phyloP scores from a whole-genome alignment of 805 yeast species.

The Ogataea kodamae region DNA sequence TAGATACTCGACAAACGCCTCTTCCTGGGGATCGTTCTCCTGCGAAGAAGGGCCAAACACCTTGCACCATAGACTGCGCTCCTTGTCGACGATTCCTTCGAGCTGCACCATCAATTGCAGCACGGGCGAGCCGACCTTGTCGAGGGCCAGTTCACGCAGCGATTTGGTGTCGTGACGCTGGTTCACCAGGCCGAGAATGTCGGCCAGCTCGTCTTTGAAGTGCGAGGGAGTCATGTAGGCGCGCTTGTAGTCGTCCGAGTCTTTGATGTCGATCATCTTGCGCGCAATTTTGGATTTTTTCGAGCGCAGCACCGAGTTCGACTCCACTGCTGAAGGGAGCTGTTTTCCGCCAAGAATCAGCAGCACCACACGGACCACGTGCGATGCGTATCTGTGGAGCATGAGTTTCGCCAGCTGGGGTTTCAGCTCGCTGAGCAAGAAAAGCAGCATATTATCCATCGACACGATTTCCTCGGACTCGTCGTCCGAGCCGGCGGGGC shows the following conservation, averaged over 20 bases:
- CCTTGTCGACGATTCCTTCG: conserved; percentile 77
- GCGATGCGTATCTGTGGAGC: conserved; percentile 81
- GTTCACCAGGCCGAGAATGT: conserved; percentile 42
- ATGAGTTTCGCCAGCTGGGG: conserved; percentile 60
- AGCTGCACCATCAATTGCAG: conserved; percentile 72
- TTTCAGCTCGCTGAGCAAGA: conserved; percentile 63
- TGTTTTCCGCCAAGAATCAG: conserved; percentile 74
- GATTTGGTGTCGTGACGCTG: conserved; percentile 39
- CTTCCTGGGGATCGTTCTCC: conserved; percentile 58
- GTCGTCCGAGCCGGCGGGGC: conserved; percentile 34
- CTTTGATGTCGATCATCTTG: conserved; percentile 86
- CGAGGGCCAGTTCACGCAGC: conserved; percentile 70
- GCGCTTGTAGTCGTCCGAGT: conserved; percentile 64
- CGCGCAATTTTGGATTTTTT: conserved; percentile 85
- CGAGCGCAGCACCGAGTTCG: conserved; percentile 73
- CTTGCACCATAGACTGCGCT: conserved; percentile 65
- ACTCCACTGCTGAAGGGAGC: conserved; percentile 66
- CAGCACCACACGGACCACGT: conserved; percentile 70
- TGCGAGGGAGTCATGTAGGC: conserved; percentile 68
- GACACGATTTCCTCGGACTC: conserved; percentile 42
- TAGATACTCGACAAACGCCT: conserved; percentile 77
- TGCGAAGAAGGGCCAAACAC: conserved; percentile 51
- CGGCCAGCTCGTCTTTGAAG: conserved; percentile 58
- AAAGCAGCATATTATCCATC: conserved; percentile 63
- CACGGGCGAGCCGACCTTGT: conserved; percentile 84